phyloP scores from a whole-genome alignment of 1,284 basidiomycete genomes.

The Ceratobasidium sp. region DNA sequence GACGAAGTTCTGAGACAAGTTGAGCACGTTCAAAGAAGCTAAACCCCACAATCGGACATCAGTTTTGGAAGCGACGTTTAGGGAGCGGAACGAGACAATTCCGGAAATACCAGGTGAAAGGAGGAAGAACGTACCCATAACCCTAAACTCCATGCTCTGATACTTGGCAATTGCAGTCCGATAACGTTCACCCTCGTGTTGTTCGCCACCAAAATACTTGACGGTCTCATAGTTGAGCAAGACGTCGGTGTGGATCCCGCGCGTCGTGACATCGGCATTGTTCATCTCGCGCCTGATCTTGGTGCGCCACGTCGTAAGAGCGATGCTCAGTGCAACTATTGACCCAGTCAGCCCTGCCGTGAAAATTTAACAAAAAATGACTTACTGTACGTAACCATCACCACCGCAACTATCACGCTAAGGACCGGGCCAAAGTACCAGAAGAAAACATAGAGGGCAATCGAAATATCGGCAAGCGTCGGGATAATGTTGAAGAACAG shows the following conservation, averaged over 20 bases:
- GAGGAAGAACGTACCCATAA: slow-evolving; percentile 63
- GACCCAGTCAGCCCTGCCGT: slow-evolving; percentile 45
- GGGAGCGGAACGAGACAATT: slow-evolving; percentile 18
- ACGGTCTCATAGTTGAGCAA: slow-evolving; percentile 86
- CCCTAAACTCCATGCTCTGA: slow-evolving; percentile 77
- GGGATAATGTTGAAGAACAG: slow-evolving; percentile 84
- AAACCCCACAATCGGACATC: slow-evolving; percentile 33
- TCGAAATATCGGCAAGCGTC: slow-evolving; percentile 78
- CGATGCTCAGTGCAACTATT: slow-evolving; percentile 51
- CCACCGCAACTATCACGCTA: slow-evolving; percentile 74
- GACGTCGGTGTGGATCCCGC: slow-evolving; percentile 83
- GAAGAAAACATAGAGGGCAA: slow-evolving; percentile 74
- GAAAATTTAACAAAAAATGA: slow-evolving; percentile 41
- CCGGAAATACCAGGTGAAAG: not conserved
- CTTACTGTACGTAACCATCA: slow-evolving; percentile 80
- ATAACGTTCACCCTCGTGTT: slow-evolving; percentile 81
- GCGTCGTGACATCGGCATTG: slow-evolving; percentile 76
- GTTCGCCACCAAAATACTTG: slow-evolving; percentile 86
- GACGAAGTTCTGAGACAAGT: slow-evolving; percentile 82
- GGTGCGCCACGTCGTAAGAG: slow-evolving; percentile 77
- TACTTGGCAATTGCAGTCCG: slow-evolving; percentile 78
- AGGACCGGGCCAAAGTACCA: slow-evolving; percentile 75
- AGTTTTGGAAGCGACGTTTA: slow-evolving; percentile 20
- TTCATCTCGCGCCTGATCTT: slow-evolving; percentile 79
- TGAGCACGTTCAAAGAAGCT: slow-evolving; percentile 78